These are phyloP conservation scores for Eremothecium gossypii DNA, from an alignment of 1,139 yeast genomes.

Conservation along the genomic window DNA sequence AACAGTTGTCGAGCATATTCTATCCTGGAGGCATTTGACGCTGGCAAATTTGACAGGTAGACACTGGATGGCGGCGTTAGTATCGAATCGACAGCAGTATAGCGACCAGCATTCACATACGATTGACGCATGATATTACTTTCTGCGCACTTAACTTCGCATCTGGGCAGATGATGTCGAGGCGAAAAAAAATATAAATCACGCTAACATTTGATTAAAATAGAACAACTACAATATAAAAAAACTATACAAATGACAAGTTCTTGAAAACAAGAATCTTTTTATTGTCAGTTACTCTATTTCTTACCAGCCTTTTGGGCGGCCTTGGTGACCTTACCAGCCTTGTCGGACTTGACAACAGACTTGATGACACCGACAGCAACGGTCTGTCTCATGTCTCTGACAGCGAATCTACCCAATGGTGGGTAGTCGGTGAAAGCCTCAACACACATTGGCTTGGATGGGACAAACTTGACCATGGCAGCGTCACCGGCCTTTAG, in stretches of 20 bases:
- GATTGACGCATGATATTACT: background rate
- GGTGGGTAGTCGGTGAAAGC: conserved; percentile 97
- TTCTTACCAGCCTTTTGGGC: conserved; percentile 98
- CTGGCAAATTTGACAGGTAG: conserved; percentile 21
- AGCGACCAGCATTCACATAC: background rate
- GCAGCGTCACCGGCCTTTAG: conserved; percentile 93
- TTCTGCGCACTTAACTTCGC: background rate
- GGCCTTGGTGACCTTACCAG: conserved; percentile 99
- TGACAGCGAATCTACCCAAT: conserved; percentile 98
- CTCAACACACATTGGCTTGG: conserved; percentile 97
- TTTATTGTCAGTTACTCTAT: conserved; percentile 34
- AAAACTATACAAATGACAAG: conserved; percentile 5
- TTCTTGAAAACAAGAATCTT: conserved; percentile 1
- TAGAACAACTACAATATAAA: conserved; percentile 7
- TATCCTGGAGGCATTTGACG: conserved; percentile 19
- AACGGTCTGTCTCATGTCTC: conserved; percentile 99
- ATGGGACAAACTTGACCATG: conserved; percentile 81
- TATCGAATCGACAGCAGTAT: background rate
- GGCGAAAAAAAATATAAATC: conserved; percentile 2
- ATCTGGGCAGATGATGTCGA: background rate
- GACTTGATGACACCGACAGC: conserved; percentile 99
- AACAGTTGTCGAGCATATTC: conserved; percentile 16
- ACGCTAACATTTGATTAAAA: conserved; percentile 6
- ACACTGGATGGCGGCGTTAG: background rate
- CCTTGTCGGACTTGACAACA: conserved; percentile 86